These are phyloP conservation scores for Eimeria praecox DNA, from an alignment of 169 alveolate species.

Conservation along the genomic window DNA sequence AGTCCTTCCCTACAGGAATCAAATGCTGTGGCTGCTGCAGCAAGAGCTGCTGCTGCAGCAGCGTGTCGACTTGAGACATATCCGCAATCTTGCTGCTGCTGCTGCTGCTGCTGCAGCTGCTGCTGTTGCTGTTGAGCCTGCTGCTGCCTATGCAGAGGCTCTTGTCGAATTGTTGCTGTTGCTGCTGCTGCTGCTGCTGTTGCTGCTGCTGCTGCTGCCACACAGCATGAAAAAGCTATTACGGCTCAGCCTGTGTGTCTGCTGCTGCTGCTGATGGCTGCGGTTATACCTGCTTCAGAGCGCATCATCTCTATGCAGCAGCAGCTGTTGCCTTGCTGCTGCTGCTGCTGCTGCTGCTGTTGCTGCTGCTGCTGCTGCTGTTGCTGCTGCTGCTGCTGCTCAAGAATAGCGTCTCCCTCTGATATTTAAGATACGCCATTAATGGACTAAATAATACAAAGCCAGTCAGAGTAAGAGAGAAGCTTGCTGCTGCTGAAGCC, in stretches of 20 bases:
- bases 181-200: background rate
- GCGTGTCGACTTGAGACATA: slow-evolving; percentile 51
- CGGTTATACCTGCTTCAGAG: background rate
- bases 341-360: background rate
- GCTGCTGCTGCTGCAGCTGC: background rate
- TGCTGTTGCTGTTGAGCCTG: background rate
- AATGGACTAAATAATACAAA: background rate
- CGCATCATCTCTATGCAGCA: background rate
- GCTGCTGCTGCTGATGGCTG: slow-evolving; percentile 7
- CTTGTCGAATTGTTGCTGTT: background rate
- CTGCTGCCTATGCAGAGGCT: background rate
- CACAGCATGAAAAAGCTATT: background rate
- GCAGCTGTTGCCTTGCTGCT: background rate
- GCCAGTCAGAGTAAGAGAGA: background rate
- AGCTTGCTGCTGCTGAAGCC: background rate
- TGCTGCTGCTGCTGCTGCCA: background rate
- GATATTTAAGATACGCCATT: background rate
- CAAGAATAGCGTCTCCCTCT: background rate
- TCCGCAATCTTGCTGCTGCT: slow-evolving; percentile 15
- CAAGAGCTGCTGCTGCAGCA: slow-evolving; percentile 57
- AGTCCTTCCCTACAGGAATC: slow-evolving; percentile 5
- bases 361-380: background rate
- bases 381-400: background rate
- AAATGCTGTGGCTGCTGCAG: slow-evolving; percentile 50
- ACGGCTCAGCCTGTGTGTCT: background rate